These are phyloP conservation scores for Fusarium robinianum DNA, from an alignment of 2,329 filamentous ascomycete genomes.

Conservation along the genomic window DNA sequence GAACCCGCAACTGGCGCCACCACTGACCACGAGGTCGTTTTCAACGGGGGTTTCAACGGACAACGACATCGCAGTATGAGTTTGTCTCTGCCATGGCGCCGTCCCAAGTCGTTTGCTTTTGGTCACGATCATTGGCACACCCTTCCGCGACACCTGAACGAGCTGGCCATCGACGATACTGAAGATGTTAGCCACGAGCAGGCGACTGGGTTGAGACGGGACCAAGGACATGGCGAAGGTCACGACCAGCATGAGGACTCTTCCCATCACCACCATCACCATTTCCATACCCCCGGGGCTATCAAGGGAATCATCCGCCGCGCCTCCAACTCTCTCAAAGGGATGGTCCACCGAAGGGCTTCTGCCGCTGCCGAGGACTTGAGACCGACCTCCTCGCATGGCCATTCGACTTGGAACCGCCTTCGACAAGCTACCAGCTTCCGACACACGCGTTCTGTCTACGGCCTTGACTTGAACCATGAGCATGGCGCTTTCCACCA, in stretches of 20 bases:
- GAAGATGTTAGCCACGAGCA: slow-evolving; percentile 35
- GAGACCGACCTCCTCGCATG: slow-evolving; percentile 53
- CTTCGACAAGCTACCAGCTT: slow-evolving; percentile 57
- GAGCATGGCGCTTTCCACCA: slow-evolving; percentile 31
- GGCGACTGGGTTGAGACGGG: no score
- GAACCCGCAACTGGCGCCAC: slow-evolving; percentile 11
- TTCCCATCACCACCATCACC: slow-evolving; percentile 34
- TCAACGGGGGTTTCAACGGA: slow-evolving; percentile 24
- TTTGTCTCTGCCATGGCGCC: slow-evolving; percentile 55
- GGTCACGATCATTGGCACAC: slow-evolving; percentile 40
- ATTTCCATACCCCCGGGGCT: slow-evolving; percentile 37
- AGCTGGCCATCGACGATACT: slow-evolving; percentile 42
- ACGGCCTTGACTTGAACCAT: slow-evolving; percentile 46
- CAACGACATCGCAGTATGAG: slow-evolving; percentile 55
- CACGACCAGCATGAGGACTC: slow-evolving; percentile 31
- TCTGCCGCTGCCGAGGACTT: slow-evolving; percentile 45
- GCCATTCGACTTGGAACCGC: slow-evolving; percentile 52
- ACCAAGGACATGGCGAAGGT: slow-evolving; percentile 31
- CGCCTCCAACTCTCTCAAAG: slow-evolving; percentile 59
- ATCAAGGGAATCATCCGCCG: slow-evolving; percentile 59
- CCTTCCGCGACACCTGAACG: slow-evolving; percentile 38
- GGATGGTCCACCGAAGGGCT: slow-evolving; percentile 55
- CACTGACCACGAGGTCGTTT: slow-evolving; percentile 9
- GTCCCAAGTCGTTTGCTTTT: slow-evolving; percentile 50
- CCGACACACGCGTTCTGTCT: slow-evolving; percentile 52